phyloP scores from a whole-genome alignment of 2,329 filamentous ascomycete species.

The Iodosphaeria phyllophila region DNA sequence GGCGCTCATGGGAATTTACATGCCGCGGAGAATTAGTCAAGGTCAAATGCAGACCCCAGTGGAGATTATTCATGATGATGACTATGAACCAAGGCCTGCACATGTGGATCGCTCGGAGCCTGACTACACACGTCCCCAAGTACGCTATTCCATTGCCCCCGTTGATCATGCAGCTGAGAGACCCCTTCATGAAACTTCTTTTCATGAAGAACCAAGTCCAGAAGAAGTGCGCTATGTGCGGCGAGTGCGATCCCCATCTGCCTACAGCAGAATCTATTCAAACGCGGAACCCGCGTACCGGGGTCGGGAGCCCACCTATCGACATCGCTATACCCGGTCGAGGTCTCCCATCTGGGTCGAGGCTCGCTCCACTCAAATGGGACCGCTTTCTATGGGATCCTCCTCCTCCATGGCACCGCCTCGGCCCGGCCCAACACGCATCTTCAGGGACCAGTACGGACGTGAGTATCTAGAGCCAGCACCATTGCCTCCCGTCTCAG shows the following conservation, averaged over 20 bases:
- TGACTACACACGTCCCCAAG: slow-evolving; percentile 9
- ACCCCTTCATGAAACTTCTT: slow-evolving; percentile 12
- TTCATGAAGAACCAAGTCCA: slow-evolving; percentile 14
- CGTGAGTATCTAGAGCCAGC: slow-evolving; percentile 53
- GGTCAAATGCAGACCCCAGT: slow-evolving; percentile 21
- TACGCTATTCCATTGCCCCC: slow-evolving; percentile 12
- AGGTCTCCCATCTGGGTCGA: slow-evolving; percentile 26
- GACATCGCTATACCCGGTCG: slow-evolving; percentile 28
- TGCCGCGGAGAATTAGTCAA: slow-evolving; percentile 28
- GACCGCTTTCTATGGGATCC: no score
- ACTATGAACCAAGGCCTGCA: slow-evolving; percentile 6
- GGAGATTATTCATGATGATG: slow-evolving; percentile 16
- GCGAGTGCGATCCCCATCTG: slow-evolving; percentile 18
- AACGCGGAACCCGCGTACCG: slow-evolving; percentile 21
- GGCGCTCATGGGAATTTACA: slow-evolving; percentile 19
- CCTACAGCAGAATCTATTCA: slow-evolving; percentile 21
- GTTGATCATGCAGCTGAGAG: slow-evolving; percentile 9
- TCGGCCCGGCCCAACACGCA: slow-evolving; percentile 40
- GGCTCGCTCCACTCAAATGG: slow-evolving; percentile 24
- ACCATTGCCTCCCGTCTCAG: slow-evolving; percentile 18
- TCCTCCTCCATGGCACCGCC: slow-evolving; percentile 32
- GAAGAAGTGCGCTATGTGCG: slow-evolving; percentile 17
- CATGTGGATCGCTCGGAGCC: slow-evolving; percentile 10
- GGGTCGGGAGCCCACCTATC: slow-evolving; percentile 20
- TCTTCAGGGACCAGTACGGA: slow-evolving; percentile 69